These are phyloP conservation scores for Opeltia flavorubescens DNA, from an alignment of 495 filamentous ascomycete genomes.

Conservation along the genomic window DNA sequence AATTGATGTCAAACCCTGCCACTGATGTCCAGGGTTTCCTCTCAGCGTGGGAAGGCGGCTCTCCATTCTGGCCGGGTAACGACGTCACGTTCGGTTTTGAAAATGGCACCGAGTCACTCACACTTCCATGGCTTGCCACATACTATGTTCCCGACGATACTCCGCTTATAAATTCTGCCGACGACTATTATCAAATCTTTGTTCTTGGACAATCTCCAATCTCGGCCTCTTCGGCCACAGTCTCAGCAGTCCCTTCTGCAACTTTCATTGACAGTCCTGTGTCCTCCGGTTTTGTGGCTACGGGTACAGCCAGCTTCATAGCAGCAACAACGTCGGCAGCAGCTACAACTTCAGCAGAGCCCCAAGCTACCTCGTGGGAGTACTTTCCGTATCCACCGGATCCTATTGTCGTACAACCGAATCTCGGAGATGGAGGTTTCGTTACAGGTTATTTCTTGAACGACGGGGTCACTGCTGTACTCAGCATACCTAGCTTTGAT, in stretches of 20 bases:
- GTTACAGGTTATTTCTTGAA: slow-evolving; percentile 31
- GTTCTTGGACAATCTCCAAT: slow-evolving; percentile 21
- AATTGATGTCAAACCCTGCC: slow-evolving; percentile 31
- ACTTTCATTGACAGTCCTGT: slow-evolving; percentile 15
- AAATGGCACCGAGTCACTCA: slow-evolving; percentile 22
- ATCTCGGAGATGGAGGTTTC: slow-evolving; percentile 23
- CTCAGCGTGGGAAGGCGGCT: slow-evolving; percentile 23
- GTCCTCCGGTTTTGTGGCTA: slow-evolving; percentile 11
- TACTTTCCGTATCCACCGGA: slow-evolving; percentile 20
- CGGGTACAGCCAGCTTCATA: slow-evolving; percentile 4
- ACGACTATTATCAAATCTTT: slow-evolving; percentile 37
- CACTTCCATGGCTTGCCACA: slow-evolving; percentile 23
- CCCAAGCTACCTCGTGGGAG: slow-evolving; percentile 14
- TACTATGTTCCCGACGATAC: slow-evolving; percentile 22
- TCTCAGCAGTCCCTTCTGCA: background rate
- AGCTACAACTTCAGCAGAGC: slow-evolving; percentile 1
- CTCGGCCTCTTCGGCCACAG: background rate
- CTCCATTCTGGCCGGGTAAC: slow-evolving; percentile 35
- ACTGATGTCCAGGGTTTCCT: slow-evolving; percentile 26
- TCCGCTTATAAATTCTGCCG: slow-evolving; percentile 30
- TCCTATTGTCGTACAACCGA: slow-evolving; percentile 21
- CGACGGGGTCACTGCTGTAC: slow-evolving; percentile 25
- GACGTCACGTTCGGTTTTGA: slow-evolving; percentile 25
- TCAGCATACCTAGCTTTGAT: slow-evolving; percentile 36
- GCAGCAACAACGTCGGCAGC: slow-evolving; percentile 2